Base-by-base conservation (phyloP, 176 grass and related monocot species). In the Echinochloa phyllopogon region DNA sequence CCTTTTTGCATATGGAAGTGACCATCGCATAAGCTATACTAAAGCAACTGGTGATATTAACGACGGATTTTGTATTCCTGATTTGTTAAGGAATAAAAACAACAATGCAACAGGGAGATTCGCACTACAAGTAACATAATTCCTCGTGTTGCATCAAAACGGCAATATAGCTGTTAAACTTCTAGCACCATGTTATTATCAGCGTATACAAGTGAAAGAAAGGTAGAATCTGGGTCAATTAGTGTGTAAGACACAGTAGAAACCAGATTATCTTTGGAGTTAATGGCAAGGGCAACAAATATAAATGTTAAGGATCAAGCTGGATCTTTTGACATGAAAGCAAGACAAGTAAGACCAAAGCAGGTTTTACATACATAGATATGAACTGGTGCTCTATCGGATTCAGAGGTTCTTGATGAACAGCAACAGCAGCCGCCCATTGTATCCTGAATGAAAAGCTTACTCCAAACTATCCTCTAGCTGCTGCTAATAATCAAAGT, bases 371-470 rank as follows among this genome's bases (percentile, higher is more conserved):
- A 74, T 93, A 96, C 94, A 89, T 87, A 93, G 76, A 85, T 76
- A 82, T 81, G 83, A 80, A 65, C 59, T 37, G 69, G 91, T 77
- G 76, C 82, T 76, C 86, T 82, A 51, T 91, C 84, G 57, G 91
- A 65, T 79, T 83, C 82, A 74, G 87, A 65, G 41, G 84, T 65
- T 85, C 88, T 88, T 68, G 89, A 85, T 52, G 89, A 90, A 91
- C 79, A 68, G 72, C 86, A 96, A 85, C 88, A 96, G 64, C 90
- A 92, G 18, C 84, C 88, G 88, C 94, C 94, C 94, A 96, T 96
- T 74, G 59, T 89, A n/a, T 81, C 78, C 52, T 70, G 60, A 89
- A 67, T 38, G 24, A 53, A 70, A 85, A 37, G 87, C 49, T 86
- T 53, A 69, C 40, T 75, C 70, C 78, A 86, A 60, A 41, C 21